Evolutionary conservation across 2,329 filamentous ascomycete genomes (phyloP), one percentile per base, ranked within the genome.

Genomic region (Trichoderma lentiforme): DNA sequence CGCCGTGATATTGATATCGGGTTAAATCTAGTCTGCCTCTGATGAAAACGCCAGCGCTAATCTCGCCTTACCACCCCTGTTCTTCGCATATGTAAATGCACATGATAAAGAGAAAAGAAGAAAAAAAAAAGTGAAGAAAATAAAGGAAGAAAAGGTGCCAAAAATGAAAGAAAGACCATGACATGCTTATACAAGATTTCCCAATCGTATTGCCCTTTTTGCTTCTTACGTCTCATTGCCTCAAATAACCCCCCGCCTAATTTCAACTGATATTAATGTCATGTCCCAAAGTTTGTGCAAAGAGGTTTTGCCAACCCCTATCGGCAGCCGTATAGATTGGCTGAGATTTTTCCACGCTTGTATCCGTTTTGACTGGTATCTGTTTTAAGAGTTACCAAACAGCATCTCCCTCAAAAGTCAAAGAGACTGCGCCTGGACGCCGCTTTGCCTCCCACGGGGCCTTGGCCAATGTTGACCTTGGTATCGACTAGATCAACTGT

Each of bases 401-500:
- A 26, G 24, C 34, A 58, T 3, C 18, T 15, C 60, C 39, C 24
- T 43, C 69, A 71, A 34, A 67, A 62, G 24, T 24, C 36, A 6
- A 28, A 39, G n/a, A 64, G 14, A 65, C 73, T 61, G 3, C 77
- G 76, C 62, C 77, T 79, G 4, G 71, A 58, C 21, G 32, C 30
- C 34, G 73, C 73, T 18, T 73, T 73, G 26, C 77, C 73, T 61
- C 80, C 81, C 43, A 81, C 69, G 3, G 76, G 71, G 5, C 77
- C 77, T 8, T 76, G 75, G 11, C 79, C 81, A 14, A 83, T 73
- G 66, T 85, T 81, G 47, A 88, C 77, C 24, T 78, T 79, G 28
- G 86, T 83, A 70, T 83, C 81, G 21, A 89, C 81, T 68, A 90
- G 77, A 75, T 90, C 84, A 71, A 89, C 81, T 39, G 82, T 84